A percentile compares a stretch with the other conserved stretches of the same genome.
These are phyloP conservation scores for Phytophthora uliginosa DNA, from an alignment of 352 stramenopile genomes.

Conservation along the genomic window DNA sequence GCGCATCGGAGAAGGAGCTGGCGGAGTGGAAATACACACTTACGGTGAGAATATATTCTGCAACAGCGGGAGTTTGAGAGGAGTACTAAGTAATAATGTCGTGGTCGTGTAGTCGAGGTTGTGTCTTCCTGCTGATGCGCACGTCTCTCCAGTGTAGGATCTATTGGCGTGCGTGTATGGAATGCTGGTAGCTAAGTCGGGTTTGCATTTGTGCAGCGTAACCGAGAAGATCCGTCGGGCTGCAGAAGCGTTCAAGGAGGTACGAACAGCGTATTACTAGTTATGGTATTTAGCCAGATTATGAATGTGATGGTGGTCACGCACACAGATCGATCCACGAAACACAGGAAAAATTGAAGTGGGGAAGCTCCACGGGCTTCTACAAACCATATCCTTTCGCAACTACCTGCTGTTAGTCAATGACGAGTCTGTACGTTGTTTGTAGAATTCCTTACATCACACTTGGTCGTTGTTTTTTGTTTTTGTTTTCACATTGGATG, in stretches of 20 bases:
- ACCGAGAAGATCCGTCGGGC: constrained; percentile 64
- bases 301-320: neutral
- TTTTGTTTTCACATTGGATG: constrained; percentile 51
- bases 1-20: constrained; percentile 62
- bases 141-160: constrained; percentile 32
- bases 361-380: constrained; percentile 51
- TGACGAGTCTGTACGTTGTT: neutral
- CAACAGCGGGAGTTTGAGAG: neutral
- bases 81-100: neutral
- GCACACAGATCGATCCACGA: constrained; percentile 50
- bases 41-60: constrained; percentile 40
- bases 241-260: constrained; percentile 60
- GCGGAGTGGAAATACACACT: constrained; percentile 68
- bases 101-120: constrained; percentile 20
- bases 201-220: constrained; percentile 35
- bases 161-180: neutral
- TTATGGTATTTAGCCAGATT: neutral
- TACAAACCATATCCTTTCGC: constrained; percentile 73
- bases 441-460: constrained; percentile 36
- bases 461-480: neutral
- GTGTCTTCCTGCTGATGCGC: constrained; percentile 30
- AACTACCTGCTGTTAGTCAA: neutral
- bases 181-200: neutral
- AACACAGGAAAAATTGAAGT: constrained; percentile 53
- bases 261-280: constrained; percentile 8